Percentiles rank a stretch among this genome's conserved stretches.
phyloP scores from a whole-genome alignment of 2,329 filamentous ascomycete species.

The Calonectria leucothoes region DNA sequence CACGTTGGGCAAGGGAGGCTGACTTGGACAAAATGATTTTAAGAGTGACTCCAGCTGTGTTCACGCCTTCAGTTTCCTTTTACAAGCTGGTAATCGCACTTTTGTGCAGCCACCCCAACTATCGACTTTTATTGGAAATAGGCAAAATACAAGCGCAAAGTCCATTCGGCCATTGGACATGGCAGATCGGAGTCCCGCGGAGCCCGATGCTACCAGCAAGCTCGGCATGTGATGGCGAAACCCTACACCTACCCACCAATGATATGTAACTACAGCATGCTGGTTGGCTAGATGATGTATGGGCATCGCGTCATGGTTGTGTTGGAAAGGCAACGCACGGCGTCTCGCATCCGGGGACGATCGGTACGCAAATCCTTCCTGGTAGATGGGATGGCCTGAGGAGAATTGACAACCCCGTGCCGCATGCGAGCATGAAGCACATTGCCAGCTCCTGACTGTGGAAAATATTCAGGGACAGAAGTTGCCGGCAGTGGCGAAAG shows the following conservation, averaged over 20 bases:
- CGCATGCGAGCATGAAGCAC: not conserved
- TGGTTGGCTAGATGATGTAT: not conserved
- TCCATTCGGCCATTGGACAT: not conserved
- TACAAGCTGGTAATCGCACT: not conserved
- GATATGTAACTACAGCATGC: not conserved
- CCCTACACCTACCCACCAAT: not conserved
- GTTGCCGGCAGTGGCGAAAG: not conserved
- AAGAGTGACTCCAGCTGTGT: not conserved
- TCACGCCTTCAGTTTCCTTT: not conserved
- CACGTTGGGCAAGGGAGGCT: not conserved
- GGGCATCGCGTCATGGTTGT: not conserved
- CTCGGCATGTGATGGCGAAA: slow-evolving; percentile 13
- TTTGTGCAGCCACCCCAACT: too few species aligned
- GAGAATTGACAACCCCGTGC: not conserved
- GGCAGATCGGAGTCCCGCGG: slow-evolving; percentile 6
- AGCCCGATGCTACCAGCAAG: not conserved
- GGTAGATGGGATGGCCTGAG: not conserved
- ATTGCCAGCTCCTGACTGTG: not conserved
- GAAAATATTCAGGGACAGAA: not conserved
- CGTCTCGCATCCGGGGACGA: slow-evolving; percentile 17
- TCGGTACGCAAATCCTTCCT: not conserved
- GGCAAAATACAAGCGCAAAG: not conserved
- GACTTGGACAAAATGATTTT: not conserved
- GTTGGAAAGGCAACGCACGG: not conserved
- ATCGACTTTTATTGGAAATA: not conserved